Base-by-base conservation (phyloP, 2,329 filamentous ascomycete genomes). In the Cryphonectria nitschkei region DNA sequence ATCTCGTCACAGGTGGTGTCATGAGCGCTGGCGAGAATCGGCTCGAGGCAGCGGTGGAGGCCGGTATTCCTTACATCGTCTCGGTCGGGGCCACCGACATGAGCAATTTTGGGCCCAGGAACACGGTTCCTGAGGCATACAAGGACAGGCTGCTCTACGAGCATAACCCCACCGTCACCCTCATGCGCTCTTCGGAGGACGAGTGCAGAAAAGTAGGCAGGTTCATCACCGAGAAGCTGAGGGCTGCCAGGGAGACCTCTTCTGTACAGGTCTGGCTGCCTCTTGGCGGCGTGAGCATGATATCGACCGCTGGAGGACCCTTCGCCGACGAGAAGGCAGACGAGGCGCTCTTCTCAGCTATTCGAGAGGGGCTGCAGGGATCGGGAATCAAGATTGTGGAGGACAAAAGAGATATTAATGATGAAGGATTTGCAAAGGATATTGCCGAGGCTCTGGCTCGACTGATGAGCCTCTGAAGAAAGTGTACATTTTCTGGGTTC, bases 101-200 rank as follows among this genome's bases (percentile, higher is more conserved):
- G 85, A 83, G 87, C 29, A 92, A 92, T 73, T 92, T 92, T 75
- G 90, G 90, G 0, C 84, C 88, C 0, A 80, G 75, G 56, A 76
- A 78, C 0, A 88, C 84, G 0, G 83, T 92, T 0, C 91, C 90
- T 0, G 82, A 86, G 67, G 81, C 82, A 65, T 90, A 88, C 73
- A 76, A 77, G 3, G 75, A 78, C 1, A 82, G 89, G 41, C 82
- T 82, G 29, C 78, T 92, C n/a, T 85, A 87, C 74, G 86, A 88
- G 75, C 91, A 93, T 76, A 93, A 93, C 75, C 84, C 89, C 0
- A 84, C 85, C 0, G 87, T 92, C 0, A 93, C 91, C 0, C 76
- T 93, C 43, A 88, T 93, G 84, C 81, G 91, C 32, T 90, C 90
- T 0, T 88, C 83, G 0, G 75, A 78, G n/a, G 82, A 86, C 1